phyloP scores from a whole-genome alignment of 129 eudicot species.

The Sambucus nigra region DNA sequence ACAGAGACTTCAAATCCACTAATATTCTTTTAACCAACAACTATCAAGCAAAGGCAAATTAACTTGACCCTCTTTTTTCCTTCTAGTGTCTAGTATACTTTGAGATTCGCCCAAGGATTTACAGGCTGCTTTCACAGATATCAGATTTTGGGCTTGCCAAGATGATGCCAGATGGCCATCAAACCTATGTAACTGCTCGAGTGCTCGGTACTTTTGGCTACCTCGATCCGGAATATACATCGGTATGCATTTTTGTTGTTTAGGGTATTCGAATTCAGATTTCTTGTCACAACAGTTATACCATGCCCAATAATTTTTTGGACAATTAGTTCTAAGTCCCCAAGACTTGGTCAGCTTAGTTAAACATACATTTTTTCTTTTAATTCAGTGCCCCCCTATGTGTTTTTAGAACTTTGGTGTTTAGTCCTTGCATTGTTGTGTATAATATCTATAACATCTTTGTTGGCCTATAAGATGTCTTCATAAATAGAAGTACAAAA shows the following conservation, averaged over 20 bases:
- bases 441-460: no score
- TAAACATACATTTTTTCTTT: no score
- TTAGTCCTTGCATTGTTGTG: no score
- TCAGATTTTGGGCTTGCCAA: constrained; percentile 96
- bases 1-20: constrained; percentile 96
- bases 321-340: no score
- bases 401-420: no score
- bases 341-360: no score
- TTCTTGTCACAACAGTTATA: no score
- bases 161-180: constrained; percentile 96
- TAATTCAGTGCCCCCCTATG: no score
- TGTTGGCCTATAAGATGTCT: no score
- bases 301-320: no score
- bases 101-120: not conserved
- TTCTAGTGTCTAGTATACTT: not conserved
- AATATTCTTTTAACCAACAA: constrained; percentile 66
- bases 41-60: constrained; percentile 80
- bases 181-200: constrained; percentile 68
- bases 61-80: not conserved
- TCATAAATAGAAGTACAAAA: no score
- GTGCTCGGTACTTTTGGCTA: constrained; percentile 98
- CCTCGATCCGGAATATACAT: constrained; percentile 93
- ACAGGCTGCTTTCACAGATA: constrained; percentile 38
- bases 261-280: no score
- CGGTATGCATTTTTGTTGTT: constrained; percentile 40